phyloP scores from a whole-genome alignment of 2,329 filamentous ascomycete species.

The Colletotrichum destructivum region DNA sequence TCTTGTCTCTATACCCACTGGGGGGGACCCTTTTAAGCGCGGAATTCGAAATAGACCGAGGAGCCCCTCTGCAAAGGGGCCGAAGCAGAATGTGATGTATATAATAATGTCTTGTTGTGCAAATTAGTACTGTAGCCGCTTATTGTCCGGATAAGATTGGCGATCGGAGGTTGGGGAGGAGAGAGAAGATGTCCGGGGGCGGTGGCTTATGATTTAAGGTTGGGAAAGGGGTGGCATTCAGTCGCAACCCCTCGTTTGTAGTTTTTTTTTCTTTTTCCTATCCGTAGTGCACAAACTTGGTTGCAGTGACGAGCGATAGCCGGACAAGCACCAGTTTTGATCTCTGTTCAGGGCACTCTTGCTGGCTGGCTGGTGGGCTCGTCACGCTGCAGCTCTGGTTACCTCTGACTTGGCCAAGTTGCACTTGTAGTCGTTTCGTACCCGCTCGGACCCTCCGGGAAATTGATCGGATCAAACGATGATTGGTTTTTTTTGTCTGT shows the following conservation, averaged over 20 bases:
- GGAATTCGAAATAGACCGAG: background rate
- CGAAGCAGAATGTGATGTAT: background rate
- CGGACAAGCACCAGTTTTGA: background rate
- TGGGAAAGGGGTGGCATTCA: background rate
- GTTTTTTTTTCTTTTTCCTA: background rate
- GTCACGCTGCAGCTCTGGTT: background rate
- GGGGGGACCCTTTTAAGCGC: background rate
- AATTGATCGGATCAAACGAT: slow-evolving; percentile 34
- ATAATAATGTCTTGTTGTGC: background rate
- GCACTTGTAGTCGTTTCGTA: slow-evolving; percentile 32
- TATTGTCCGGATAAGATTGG: slow-evolving; percentile 26
- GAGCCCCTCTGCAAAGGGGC: background rate
- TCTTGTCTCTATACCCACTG: slow-evolving; percentile 30
- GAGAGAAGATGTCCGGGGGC: slow-evolving; percentile 2
- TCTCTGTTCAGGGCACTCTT: slow-evolving; percentile 1
- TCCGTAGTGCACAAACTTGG: background rate
- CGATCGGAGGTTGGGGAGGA: slow-evolving; percentile 10
- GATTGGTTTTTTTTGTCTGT: slow-evolving; percentile 25
- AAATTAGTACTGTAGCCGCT: slow-evolving; percentile 3
- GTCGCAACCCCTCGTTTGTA: background rate
- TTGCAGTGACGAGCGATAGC: slow-evolving; percentile 27
- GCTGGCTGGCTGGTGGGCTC: background rate
- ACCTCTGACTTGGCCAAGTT: slow-evolving; percentile 7
- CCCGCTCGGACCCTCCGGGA: slow-evolving; percentile 24
- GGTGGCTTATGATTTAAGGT: slow-evolving; percentile 3